Evolutionary conservation across 2,329 filamentous ascomycete species (phyloP), one percentile per base, ranked within the genome.

Genomic region (Colletotrichum euphorbiae): DNA sequence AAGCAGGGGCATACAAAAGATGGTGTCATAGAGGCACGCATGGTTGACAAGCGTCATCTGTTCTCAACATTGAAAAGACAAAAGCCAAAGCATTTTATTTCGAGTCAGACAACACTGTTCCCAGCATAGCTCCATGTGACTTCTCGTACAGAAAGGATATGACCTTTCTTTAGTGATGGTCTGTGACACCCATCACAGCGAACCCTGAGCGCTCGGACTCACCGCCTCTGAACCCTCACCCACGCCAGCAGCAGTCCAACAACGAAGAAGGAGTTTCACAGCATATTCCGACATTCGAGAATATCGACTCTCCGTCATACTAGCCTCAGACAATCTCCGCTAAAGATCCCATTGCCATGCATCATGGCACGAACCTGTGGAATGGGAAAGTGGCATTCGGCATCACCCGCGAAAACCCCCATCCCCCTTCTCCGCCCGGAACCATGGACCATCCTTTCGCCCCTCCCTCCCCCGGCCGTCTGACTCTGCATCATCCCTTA

Each of bases 41-140:
- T 45, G 36, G 40, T 21, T 36, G 55, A 46, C 56, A 48, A 54
- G 57, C 42, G 33, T 50, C 28, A 24, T 40, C 17, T 5, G 33
- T 15, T 54, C 33, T 38, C n/a, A 21, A 31, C 8, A 33, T 36
- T 54, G 58, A 62, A 42, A 43, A 50, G 31, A 52, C 36, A 62
- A 67, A 57, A 57, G 40, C 19, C n/a, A 64, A 60, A 67, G 45
- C 50, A 46, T 43, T 56, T 57, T 24, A 46, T 55, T 62, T 63
- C 62, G 33, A 52, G 19, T 17, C 56, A 61, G 24, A 24, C 24
- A 4, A 24, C 33, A 21, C 19, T 6, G 36, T 38, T 12, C 36
- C 13, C 36, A 38, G 28, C 28, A 28, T 28, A 28, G 6, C 6
- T 28, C 28, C 28, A 28, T 8, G 28, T 28, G 28, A 28, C 28